Evolutionary conservation across 1,284 basidiomycete genomes (phyloP), one percentile per base, ranked within the genome.

Genomic region (Sutorius eximius): DNA sequence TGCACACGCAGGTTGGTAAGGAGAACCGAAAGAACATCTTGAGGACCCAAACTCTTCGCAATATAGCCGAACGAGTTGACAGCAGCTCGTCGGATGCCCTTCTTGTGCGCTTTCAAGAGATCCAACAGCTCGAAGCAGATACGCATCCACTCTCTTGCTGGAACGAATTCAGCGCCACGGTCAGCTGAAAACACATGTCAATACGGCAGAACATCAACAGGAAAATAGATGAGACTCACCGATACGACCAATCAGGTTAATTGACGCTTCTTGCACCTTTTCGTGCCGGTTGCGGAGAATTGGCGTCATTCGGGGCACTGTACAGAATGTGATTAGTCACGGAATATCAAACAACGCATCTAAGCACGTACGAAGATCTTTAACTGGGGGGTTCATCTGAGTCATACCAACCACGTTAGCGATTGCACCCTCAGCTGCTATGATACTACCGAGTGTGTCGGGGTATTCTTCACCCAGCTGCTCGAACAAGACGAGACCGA

Each of bases 341-440:
- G 6, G 66, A 59, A 13, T 45, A 18, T 33, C 16, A 20, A 40
- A 30, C 2, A 5, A 15, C 40, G 7, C 41, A 55, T 30, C 20
- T 29, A 27, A 42, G 49, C 9, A 81, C 93, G 83, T 72, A 95
- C 93, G 72, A 52, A 99, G 86, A 79, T 99, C 97, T 75, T 99
- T 99, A 46, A 99, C 95, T 0, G 95, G 97, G 18, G 97, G 97
- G 72, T 97, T 98, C 97, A 99, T 99, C 74, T 98, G 94, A 12
- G 96, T 98, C 97, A 99, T 99, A 76, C 97, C 97, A 58, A 99
- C 95, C 33, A 99, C 97, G 67, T 99, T 99, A 61, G 97, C 97
- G 67, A 99, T 99, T 45, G 96, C 95, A 60, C 93, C 95, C 71
- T 97, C 94, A 45, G 97, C 97, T 45, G 95, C 93, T 71, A 99